These are phyloP conservation scores for Apiospora saccharicola DNA, from an alignment of 2,329 filamentous ascomycete species.

Conservation along the genomic window DNA sequence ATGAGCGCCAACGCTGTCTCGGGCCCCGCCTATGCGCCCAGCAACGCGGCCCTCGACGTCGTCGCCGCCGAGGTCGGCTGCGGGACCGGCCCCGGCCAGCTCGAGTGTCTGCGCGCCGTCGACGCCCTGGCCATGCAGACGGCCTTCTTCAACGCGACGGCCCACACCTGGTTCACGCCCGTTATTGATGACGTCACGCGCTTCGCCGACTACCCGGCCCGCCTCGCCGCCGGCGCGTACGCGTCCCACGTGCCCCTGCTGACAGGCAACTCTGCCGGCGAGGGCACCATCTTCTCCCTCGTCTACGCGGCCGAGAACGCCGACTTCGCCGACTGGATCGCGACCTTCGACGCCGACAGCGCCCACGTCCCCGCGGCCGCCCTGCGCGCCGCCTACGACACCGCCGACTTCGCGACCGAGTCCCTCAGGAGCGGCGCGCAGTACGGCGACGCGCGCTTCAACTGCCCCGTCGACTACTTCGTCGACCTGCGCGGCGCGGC, in stretches of 20 bases:
- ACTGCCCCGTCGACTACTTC: constrained; percentile 50
- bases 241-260: constrained; percentile 45
- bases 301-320: constrained; percentile 44
- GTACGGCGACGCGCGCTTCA: constrained; percentile 55
- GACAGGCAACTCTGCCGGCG: constrained; percentile 46
- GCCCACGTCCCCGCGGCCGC: constrained; percentile 45
- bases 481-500: constrained; percentile 46
- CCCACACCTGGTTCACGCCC: constrained; percentile 52
- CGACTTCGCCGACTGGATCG: constrained; percentile 42
- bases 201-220: constrained; percentile 41
- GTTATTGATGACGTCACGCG: constrained; percentile 46
- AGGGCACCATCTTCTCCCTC: constrained; percentile 47
- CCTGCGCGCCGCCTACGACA: constrained; percentile 44
- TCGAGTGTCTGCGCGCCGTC: constrained; percentile 48
- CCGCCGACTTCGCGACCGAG: constrained; percentile 45
- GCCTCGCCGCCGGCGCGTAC: constrained; percentile 38
- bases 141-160: constrained; percentile 44
- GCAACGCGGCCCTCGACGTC: constrained; percentile 46
- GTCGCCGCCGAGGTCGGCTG: constrained; percentile 48
- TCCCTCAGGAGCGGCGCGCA: constrained; percentile 51
- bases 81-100: constrained; percentile 40
- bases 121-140: constrained; percentile 41
- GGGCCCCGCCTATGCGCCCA: constrained; percentile 47
- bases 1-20: constrained; percentile 53
- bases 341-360: constrained; percentile 48